A percentile compares a stretch with the other conserved stretches of the same genome.
phyloP scores from a whole-genome alignment of 345 rosid genomes.

The Lagerstroemia speciosa region DNA sequence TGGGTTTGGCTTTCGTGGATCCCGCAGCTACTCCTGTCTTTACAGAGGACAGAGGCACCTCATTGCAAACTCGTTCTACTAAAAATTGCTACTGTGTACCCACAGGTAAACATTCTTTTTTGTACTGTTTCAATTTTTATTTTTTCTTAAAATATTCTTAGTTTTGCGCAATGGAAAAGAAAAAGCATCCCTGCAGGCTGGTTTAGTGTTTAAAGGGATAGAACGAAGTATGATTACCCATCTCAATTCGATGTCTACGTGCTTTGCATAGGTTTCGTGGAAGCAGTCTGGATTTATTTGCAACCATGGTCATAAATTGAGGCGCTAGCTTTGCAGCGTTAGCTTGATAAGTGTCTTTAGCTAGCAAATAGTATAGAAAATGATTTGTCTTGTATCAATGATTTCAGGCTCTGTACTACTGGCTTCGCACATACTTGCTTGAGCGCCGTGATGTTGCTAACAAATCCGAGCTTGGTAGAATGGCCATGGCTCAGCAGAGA shows the following conservation, averaged over 20 bases:
- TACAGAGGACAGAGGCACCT: conserved; percentile 97
- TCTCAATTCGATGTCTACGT: background rate
- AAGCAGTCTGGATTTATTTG: background rate
- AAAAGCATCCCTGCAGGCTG: background rate
- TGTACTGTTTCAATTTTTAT: background rate
- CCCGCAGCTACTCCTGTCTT: conserved; percentile 88
- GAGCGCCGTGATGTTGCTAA: conserved; percentile 98
- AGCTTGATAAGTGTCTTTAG: background rate
- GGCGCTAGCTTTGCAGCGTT: background rate
- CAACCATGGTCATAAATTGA: background rate
- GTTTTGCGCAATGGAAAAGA: no score
- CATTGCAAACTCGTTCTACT: conserved; percentile 93
- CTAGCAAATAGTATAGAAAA: background rate
- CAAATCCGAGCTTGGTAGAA: conserved; percentile 66
- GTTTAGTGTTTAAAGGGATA: background rate
- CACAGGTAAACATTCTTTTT: conserved; percentile 48
- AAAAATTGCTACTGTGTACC: conserved; percentile 81
- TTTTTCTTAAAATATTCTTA: no score
- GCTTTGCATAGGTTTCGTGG: background rate
- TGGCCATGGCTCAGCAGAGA: conserved; percentile 92
- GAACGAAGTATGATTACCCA: background rate
- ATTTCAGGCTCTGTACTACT: conserved; percentile 85
- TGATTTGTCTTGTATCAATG: conserved; percentile 3
- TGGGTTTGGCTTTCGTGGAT: conserved; percentile 99
- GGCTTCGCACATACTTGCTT: conserved; percentile 96